Conservation (phyloP, 2,329 filamentous ascomycete species). For the Fusarium protoensiforme region DNA sequence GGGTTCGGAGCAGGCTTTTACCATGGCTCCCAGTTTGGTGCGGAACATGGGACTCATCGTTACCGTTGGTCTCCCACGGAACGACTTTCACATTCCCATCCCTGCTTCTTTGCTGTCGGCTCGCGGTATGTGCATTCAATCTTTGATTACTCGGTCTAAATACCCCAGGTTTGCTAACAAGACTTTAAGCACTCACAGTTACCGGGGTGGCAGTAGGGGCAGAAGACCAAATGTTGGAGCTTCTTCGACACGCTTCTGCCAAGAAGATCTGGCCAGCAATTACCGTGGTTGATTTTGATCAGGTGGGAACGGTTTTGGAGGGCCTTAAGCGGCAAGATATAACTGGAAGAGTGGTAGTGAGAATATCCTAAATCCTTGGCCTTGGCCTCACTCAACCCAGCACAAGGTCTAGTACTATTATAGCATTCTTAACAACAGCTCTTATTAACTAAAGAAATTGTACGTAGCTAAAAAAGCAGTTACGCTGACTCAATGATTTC, state of each 20-base stretch:
- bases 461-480: too few species aligned
- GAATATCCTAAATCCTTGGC: background rate
- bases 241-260: conserved; percentile 6
- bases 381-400: background rate
- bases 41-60: conserved; percentile 42
- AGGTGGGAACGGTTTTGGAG: conserved; percentile 8
- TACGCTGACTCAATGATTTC: background rate
- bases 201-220: conserved; percentile 32
- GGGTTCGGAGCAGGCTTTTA: conserved; percentile 40
- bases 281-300: conserved; percentile 11
- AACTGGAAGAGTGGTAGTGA: conserved; percentile 31
- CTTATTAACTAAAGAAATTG: background rate
- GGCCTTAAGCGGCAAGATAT: conserved; percentile 15
- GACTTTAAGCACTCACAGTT: conserved; percentile 23
- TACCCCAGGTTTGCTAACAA: background rate
- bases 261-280: conserved; percentile 16
- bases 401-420: background rate
- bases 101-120: conserved; percentile 38
- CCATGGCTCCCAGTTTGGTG: conserved; percentile 34
- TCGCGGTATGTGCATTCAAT: background rate
- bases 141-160: background rate
- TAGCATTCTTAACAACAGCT: background rate
- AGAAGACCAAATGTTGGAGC: conserved; percentile 29
- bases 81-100: conserved; percentile 43
- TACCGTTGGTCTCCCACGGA: conserved; percentile 39